Evolutionary conservation across 2,329 filamentous ascomycete species (phyloP).

Genomic region (Arthroderma sp.): DNA sequence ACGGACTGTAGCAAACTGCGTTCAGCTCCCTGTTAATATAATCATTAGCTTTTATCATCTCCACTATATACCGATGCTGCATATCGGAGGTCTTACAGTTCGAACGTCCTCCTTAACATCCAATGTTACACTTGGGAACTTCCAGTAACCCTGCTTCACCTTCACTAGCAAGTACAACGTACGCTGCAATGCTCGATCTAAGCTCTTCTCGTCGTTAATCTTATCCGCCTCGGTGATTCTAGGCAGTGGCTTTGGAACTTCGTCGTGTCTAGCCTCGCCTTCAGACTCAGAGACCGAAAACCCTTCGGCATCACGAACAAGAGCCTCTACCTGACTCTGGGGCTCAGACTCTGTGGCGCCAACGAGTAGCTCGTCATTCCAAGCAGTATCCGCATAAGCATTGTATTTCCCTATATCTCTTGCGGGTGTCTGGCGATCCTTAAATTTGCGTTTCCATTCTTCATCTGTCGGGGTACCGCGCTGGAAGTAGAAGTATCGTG

Average conservation of each 20-base stretch:
- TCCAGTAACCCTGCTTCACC: conserved; percentile 58
- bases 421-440: conserved; percentile 62
- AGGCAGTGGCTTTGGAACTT: conserved; percentile 57
- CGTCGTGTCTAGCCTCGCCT: conserved; percentile 39
- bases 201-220: conserved; percentile 58
- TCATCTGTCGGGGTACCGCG: conserved; percentile 69
- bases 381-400: conserved; percentile 59
- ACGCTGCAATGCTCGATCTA: conserved; percentile 67
- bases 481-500: conserved; percentile 89
- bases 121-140: conserved; percentile 64
- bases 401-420: conserved; percentile 79
- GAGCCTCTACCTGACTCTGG: conserved; percentile 51
- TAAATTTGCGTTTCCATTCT: conserved; percentile 81
- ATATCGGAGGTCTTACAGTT: conserved; percentile 49
- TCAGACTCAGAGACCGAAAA: conserved; percentile 23
- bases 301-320: conserved; percentile 63
- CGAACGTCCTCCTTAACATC: conserved; percentile 63
- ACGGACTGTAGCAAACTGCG: conserved; percentile 64
- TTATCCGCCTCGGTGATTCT: conserved; percentile 68
- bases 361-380: conserved; percentile 83
- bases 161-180: conserved; percentile 84
- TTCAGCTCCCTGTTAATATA: conserved; percentile 56
- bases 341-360: conserved; percentile 57
- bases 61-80: background rate
- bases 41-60: background rate